Percentiles rank a stretch among this genome's conserved stretches.
Conservation (phyloP, 1,284 basidiomycete species). For the Coniophora puteana region DNA sequence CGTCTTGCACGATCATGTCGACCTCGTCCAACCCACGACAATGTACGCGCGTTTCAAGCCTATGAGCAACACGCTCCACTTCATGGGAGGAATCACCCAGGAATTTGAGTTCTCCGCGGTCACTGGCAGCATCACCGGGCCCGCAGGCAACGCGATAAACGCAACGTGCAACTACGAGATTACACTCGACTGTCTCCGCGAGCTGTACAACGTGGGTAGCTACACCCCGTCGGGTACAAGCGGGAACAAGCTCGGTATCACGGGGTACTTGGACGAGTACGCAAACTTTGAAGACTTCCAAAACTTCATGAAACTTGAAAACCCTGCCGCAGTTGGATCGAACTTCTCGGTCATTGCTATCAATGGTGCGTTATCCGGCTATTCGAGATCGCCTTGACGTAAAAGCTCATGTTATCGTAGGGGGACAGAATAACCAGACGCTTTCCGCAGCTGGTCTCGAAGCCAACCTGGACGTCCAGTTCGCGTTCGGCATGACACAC, state of each 20-base stretch:
- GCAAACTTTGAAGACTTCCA: constrained; percentile 48
- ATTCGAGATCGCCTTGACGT: not conserved
- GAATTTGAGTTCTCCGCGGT: constrained; percentile 6
- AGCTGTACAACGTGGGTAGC: constrained; percentile 45
- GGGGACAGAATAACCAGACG: constrained; percentile 56
- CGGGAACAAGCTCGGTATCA: constrained; percentile 44
- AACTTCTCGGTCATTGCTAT: constrained; percentile 33
- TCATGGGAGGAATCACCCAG: constrained; percentile 21
- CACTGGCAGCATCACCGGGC: constrained; percentile 15
- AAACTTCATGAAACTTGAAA: constrained; percentile 43
- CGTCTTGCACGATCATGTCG: constrained; percentile 33
- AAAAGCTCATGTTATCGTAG: constrained; percentile 20
- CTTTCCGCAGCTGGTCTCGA: constrained; percentile 51
- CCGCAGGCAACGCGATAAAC: constrained; percentile 35
- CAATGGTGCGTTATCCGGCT: constrained; percentile 28
- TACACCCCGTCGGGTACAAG: constrained; percentile 25
- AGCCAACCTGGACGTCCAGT: constrained; percentile 67
- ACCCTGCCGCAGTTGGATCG: constrained; percentile 2
- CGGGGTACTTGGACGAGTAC: constrained; percentile 50
- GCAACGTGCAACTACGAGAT: constrained; percentile 43
- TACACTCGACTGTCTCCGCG: constrained; percentile 44
- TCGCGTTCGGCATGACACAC: constrained; percentile 52
- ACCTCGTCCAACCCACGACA: constrained; percentile 41
- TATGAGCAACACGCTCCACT: constrained; percentile 39
- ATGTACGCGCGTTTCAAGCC: constrained; percentile 37